phyloP scores from a whole-genome alignment of 495 filamentous ascomycete genomes.

The Lindgomyces ingoldianus region DNA sequence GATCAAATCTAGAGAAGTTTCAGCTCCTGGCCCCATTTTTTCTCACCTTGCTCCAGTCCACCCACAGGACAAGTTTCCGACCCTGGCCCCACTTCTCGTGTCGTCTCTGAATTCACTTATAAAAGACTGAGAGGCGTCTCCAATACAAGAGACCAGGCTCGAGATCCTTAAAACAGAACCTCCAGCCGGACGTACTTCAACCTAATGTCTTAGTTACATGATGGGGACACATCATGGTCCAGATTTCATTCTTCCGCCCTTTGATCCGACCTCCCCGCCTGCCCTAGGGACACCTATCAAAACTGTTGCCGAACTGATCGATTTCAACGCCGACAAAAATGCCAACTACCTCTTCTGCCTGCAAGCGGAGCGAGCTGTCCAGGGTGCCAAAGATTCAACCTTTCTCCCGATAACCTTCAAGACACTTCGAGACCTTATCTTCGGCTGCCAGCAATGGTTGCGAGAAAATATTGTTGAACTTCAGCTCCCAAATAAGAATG shows the following conservation, averaged over 20 bases:
- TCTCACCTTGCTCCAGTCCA: too few relatives aligned
- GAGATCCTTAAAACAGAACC: too few relatives aligned
- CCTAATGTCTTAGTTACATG: neutral
- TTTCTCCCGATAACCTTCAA: conserved; percentile 20
- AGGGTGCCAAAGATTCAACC: neutral
- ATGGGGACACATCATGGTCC: neutral
- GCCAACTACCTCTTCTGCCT: conserved; percentile 19
- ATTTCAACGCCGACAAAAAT: conserved; percentile 24
- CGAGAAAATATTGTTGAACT: neutral
- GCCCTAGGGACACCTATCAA: neutral
- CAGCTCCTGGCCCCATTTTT: too few relatives aligned
- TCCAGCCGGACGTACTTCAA: too few relatives aligned
- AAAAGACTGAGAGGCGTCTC: too few relatives aligned
- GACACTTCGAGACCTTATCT: neutral
- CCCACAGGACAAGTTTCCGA: too few relatives aligned
- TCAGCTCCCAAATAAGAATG: conserved; percentile 5
- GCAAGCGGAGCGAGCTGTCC: conserved; percentile 12
- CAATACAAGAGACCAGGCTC: too few relatives aligned
- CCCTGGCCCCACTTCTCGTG: too few relatives aligned
- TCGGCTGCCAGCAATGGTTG: conserved; percentile 3
- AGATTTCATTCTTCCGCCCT: neutral
- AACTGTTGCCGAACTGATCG: conserved; percentile 9
- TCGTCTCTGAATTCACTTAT: too few relatives aligned
- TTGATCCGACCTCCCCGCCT: neutral
- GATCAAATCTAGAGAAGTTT: too few relatives aligned